Evolutionary conservation across 2,329 filamentous ascomycete genomes (phyloP).

Genomic region (Furcasterigmium sp.): DNA sequence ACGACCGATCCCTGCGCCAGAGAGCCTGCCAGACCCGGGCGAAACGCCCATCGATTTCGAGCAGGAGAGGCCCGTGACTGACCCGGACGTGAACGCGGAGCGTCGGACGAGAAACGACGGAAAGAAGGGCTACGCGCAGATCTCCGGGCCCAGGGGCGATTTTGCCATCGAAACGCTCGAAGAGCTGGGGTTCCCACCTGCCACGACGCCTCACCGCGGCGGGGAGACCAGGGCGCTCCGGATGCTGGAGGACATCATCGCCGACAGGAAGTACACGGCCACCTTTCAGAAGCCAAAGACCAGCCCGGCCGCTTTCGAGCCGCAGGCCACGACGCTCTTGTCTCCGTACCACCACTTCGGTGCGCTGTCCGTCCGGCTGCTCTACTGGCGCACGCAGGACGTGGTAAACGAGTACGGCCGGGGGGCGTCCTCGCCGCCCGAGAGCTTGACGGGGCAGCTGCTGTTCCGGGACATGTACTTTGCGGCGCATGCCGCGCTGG

Average conservation of each 20-base stretch:
- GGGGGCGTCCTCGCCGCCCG: conserved; percentile 56
- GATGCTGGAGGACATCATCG: conserved; percentile 52
- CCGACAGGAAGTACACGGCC: conserved; percentile 60
- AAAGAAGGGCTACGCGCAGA: conserved; percentile 52
- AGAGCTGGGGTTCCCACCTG: conserved; percentile 62
- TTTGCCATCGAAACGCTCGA: conserved; percentile 67
- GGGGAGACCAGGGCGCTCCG: conserved; percentile 63
- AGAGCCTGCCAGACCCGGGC: conserved; percentile 57
- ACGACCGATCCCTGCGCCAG: conserved; percentile 55
- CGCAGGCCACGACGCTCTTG: conserved; percentile 67
- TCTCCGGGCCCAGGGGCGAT: conserved; percentile 63
- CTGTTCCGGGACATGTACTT: conserved; percentile 84
- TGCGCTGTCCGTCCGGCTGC: conserved; percentile 61
- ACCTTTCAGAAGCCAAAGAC: conserved; percentile 74
- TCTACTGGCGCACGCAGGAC: conserved; percentile 67
- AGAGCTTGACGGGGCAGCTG: conserved; percentile 67
- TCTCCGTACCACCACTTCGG: conserved; percentile 74
- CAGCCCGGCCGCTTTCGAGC: conserved; percentile 67
- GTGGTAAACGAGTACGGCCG: conserved; percentile 52
- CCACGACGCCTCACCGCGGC: conserved; percentile 63
- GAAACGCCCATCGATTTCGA: conserved; percentile 54
- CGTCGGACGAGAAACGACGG: conserved; percentile 37
- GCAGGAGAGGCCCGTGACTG: conserved; percentile 43
- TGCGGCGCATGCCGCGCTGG: conserved; percentile 65
- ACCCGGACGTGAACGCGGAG: conserved; percentile 56